Percentiles rank a stretch among this genome's conserved stretches.
These are phyloP conservation scores for Dioscorea dumetorum DNA, from an alignment of 106 monocot species.

Conservation along the genomic window DNA sequence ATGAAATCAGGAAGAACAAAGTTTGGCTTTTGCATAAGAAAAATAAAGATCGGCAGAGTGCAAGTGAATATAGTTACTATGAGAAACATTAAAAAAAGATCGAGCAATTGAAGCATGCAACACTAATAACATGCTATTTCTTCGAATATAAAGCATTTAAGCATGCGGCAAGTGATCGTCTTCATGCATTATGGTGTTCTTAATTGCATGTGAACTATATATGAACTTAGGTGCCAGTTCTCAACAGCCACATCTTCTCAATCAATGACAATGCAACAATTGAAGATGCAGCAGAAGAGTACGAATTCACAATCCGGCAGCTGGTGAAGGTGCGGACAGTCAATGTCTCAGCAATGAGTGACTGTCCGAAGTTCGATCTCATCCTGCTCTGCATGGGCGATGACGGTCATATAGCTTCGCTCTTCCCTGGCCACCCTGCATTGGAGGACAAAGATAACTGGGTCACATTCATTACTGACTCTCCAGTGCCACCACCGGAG, in stretches of 20 bases:
- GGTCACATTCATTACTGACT: constrained; percentile 76
- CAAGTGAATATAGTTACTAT: too few species aligned
- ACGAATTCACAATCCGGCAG: constrained; percentile 75
- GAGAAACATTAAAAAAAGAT: too few species aligned
- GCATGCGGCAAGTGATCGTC: too few species aligned
- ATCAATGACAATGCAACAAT: constrained; percentile 72
- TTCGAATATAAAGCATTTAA: too few species aligned
- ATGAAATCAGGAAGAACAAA: too few species aligned
- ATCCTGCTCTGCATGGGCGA: constrained; percentile 71
- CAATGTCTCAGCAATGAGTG: constrained; percentile 57
- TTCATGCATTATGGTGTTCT: too few species aligned
- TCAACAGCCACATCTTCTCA: constrained; percentile 66
- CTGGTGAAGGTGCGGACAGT: constrained; percentile 60
- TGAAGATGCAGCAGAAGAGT: constrained; percentile 59
- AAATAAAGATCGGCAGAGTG: too few species aligned
- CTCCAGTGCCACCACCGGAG: constrained; percentile 71
- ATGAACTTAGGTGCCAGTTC: constrained; percentile 44
- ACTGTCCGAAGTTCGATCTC: constrained; percentile 91
- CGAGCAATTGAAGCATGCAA: too few species aligned
- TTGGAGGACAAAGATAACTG: constrained; percentile 54
- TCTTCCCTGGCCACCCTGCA: constrained; percentile 55
- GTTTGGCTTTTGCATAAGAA: too few species aligned
- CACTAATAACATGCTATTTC: too few species aligned
- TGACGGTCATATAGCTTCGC: constrained; percentile 70
- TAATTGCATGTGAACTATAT: background rate